Evolutionary conservation across 2,329 filamentous ascomycete genomes (phyloP), one percentile per base, ranked within the genome.

Genomic region (Berkeleyomyces rouxiae): DNA sequence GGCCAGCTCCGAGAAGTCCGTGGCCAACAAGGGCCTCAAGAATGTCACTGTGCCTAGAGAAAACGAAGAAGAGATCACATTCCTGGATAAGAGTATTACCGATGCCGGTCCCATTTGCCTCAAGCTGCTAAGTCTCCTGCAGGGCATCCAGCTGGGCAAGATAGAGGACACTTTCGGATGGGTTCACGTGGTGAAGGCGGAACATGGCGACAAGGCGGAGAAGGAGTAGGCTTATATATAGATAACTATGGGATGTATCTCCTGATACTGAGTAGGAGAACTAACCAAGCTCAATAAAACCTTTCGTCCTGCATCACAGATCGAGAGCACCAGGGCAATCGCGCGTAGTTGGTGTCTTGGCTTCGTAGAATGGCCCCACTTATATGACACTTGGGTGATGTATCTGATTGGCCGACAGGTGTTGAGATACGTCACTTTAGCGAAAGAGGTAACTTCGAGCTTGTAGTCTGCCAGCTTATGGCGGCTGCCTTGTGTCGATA

Each of bases 111-210:
- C 86, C 40, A 76, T 87, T 16, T 91, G 84, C 72, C 70, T 83
- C 36, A 85, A 86, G 75, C 78, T 97, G 46, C 75, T 96, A 64
- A 77, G 78, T 33, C 85, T 86, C 62, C 78, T 97, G 61, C 87
- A 95, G 76, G 90, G 84, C 0, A 90, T 97, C 65, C 92, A 97
- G 77, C 79, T 82, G 44, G 91, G 91, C 37, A 88, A 87, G 73
- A 76, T 87, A 49, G 77, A 86, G 71, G 92, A 97, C 71, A 75
- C 77, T 63, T 88, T 91, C 70, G 83, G 82, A 3, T 96, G 90
- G 91, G 80, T 81, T 58, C 70, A 74, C 59, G 68, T 71, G 6
- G 76, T 84, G 6, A 70, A 68, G 6, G 75, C 74, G 59, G 73
- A 72, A 61, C 79, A 83, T 65, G 72, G 73, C 5, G 70, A 68